These are phyloP conservation scores for Wickerhamomyces sp. DNA, from an alignment of 1,139 yeast genomes.

Conservation along the genomic window DNA sequence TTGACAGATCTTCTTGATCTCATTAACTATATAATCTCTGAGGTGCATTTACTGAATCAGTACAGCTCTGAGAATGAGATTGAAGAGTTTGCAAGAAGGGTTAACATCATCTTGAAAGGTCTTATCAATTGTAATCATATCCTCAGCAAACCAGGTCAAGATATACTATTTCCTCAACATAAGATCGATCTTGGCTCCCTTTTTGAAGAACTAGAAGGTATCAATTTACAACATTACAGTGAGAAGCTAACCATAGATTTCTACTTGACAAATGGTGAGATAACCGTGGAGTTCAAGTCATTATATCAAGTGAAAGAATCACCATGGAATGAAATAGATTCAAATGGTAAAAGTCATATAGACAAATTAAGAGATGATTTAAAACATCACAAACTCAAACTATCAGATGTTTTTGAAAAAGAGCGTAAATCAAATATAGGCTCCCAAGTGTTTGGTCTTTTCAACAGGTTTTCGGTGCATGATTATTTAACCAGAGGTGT, in stretches of 20 bases:
- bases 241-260: conserved; percentile 20
- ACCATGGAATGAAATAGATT: conserved; percentile 33
- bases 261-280: conserved; percentile 19
- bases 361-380: conserved; percentile 24
- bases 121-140: conserved; percentile 28
- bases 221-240: conserved; percentile 12
- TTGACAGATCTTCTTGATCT: conserved; percentile 7
- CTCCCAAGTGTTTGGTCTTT: conserved; percentile 14
- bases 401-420: conserved; percentile 16
- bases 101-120: conserved; percentile 30
- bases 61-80: conserved; percentile 4
- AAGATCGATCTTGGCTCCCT: conserved; percentile 6
- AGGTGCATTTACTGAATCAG: conserved; percentile 12
- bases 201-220: conserved; percentile 12
- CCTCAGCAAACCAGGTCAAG: conserved; percentile 18
- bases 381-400: conserved; percentile 18
- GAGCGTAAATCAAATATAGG: conserved; percentile 10
- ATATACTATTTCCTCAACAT: conserved; percentile 20
- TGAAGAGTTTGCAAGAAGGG: conserved; percentile 8
- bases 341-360: conserved; percentile 27
- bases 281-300: conserved; percentile 21
- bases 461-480: conserved; percentile 22
- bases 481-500: conserved; percentile 31
- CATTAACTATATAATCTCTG: conserved; percentile 11
- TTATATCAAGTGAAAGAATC: conserved; percentile 23